phyloP scores from a whole-genome alignment of 352 stramenopile genomes.

The Pythium plurisporium region DNA sequence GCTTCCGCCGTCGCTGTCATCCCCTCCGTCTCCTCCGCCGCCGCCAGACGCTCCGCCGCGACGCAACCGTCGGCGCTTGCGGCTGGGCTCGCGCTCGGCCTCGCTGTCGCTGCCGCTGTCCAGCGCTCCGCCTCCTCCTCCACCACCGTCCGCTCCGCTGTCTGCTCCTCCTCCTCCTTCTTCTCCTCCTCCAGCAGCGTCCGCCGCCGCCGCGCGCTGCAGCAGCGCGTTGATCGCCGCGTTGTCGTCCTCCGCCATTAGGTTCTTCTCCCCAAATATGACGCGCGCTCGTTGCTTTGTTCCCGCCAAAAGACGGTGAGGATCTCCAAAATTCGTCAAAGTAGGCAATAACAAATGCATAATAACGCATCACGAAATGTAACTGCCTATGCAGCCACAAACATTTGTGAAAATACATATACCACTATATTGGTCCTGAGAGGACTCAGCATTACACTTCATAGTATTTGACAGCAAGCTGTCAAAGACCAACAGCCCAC shows the following conservation, averaged over 20 bases:
- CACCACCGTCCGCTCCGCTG: not conserved
- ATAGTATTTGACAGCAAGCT: too few relatives aligned
- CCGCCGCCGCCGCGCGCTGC: constrained; percentile 7
- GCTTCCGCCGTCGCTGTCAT: not conserved
- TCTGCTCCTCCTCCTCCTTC: not conserved
- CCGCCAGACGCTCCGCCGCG: constrained; percentile 2
- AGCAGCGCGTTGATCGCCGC: constrained; percentile 11
- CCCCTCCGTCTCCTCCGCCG: not conserved
- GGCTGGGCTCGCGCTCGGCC: constrained; percentile 28
- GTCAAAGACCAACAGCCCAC: too few relatives aligned
- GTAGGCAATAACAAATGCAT: too few relatives aligned
- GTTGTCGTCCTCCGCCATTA: constrained; percentile 18
- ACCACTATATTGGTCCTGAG: not conserved
- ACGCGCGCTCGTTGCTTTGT: not conserved
- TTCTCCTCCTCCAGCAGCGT: not conserved
- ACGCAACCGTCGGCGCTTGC: constrained; percentile 31
- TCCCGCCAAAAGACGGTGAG: constrained; percentile 2
- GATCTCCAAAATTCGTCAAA: too few relatives aligned
- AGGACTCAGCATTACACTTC: constrained; percentile 1
- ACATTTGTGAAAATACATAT: too few relatives aligned
- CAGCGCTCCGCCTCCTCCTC: not conserved
- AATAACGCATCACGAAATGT: too few relatives aligned
- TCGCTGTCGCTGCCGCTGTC: constrained; percentile 28
- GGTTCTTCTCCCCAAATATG: not conserved
- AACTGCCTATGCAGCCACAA: too few relatives aligned